Percentiles rank a stretch among this genome's conserved stretches.
These are phyloP conservation scores for Russula brevipes DNA, from an alignment of 768 basidiomycete genomes.

Conservation along the genomic window DNA sequence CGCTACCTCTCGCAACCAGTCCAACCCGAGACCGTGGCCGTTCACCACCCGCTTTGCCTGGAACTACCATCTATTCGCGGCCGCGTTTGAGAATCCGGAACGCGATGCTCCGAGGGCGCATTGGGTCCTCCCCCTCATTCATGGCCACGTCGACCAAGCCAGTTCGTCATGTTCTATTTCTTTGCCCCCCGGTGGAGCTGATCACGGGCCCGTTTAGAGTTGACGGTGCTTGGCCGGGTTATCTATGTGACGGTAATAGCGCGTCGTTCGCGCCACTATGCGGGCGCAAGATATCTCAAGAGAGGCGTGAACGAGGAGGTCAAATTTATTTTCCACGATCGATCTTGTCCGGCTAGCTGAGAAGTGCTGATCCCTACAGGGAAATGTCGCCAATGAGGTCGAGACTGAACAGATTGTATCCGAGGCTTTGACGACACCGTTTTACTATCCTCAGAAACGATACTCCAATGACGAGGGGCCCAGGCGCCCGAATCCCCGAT, in stretches of 20 bases:
- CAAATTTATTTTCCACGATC: conserved; percentile 15
- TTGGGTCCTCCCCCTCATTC: conserved; percentile 89
- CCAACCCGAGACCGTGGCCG: conserved; percentile 45
- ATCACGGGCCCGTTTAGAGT: conserved; percentile 49
- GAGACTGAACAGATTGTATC: conserved; percentile 98
- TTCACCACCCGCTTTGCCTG: conserved; percentile 91
- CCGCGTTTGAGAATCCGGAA: conserved; percentile 50
- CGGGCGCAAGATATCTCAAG: conserved; percentile 90
- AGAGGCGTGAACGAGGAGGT: conserved; percentile 94
- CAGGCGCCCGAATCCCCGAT: conserved; percentile 68
- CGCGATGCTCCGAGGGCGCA: conserved; percentile 47
- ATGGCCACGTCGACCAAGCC: conserved; percentile 97
- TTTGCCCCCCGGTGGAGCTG: background rate
- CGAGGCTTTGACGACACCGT: conserved; percentile 83
- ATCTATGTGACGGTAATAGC: conserved; percentile 95
- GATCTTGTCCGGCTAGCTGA: background rate
- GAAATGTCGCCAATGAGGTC: conserved; percentile 97
- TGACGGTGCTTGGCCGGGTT: conserved; percentile 84
- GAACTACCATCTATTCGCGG: conserved; percentile 84
- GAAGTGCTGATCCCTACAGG: conserved; percentile 41
- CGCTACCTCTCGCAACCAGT: conserved; percentile 53
- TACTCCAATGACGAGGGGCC: conserved; percentile 31
- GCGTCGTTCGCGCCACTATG: conserved; percentile 88
- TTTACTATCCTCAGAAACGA: conserved; percentile 61
- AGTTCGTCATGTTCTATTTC: conserved; percentile 52